Evolutionary conservation across 768 basidiomycete genomes (phyloP).

Genomic region (Tremella mesenterica): DNA sequence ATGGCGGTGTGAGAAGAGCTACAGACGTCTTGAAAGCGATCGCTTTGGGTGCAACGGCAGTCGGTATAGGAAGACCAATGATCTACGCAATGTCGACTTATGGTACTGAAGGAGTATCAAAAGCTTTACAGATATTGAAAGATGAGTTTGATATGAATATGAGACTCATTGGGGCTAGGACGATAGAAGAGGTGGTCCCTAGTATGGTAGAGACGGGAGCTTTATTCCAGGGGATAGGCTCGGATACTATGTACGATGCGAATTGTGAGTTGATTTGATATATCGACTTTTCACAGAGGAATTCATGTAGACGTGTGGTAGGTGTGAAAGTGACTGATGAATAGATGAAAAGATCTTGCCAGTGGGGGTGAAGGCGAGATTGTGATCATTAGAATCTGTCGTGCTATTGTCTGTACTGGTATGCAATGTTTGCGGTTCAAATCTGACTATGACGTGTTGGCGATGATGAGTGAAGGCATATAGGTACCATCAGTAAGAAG

Average conservation of each 20-base stretch:
- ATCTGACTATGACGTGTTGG: neutral
- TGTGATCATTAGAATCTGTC: slow-evolving; percentile 3
- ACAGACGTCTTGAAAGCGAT: slow-evolving; percentile 83
- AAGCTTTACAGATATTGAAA: slow-evolving; percentile 48
- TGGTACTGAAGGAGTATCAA: slow-evolving; percentile 76
- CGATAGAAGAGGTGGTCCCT: slow-evolving; percentile 67
- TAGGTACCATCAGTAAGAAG: neutral
- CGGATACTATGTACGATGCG: slow-evolving; percentile 62
- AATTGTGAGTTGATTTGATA: slow-evolving; percentile 65
- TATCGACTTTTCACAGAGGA: no score
- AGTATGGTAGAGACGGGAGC: slow-evolving; percentile 82
- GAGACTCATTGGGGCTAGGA: slow-evolving; percentile 77
- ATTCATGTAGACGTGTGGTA: neutral
- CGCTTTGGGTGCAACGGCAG: slow-evolving; percentile 81
- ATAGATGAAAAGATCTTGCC: slow-evolving; percentile 22
- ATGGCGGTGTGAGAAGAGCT: slow-evolving; percentile 89
- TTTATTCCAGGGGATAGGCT: slow-evolving; percentile 53
- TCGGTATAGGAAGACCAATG: slow-evolving; percentile 52
- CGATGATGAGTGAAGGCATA: neutral
- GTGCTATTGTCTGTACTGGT: neutral
- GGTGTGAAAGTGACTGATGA: neutral
- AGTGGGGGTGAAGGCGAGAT: slow-evolving; percentile 13
- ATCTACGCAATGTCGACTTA: slow-evolving; percentile 50
- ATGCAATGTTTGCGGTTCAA: neutral
- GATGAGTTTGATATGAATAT: slow-evolving; percentile 99